Evolutionary conservation across 805 yeast genomes (phyloP), one percentile per base, ranked within the genome.

Genomic region (Yamadazyma insecticola): DNA sequence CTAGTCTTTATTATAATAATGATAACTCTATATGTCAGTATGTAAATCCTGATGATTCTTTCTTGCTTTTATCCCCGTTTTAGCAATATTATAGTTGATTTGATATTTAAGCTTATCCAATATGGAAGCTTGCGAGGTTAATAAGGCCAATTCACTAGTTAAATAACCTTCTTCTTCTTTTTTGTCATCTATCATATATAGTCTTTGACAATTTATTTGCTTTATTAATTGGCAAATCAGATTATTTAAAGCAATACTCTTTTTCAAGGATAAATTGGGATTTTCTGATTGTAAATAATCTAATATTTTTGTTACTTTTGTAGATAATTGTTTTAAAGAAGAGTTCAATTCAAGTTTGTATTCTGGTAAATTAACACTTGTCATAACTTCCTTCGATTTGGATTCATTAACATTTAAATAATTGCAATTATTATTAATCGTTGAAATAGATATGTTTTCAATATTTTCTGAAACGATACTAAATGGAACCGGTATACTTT

Each of bases 371-470:
- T 32, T 26, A 27, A 22, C 31, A 4, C 14, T 6, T 6, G 16
- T 20, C 10, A 13, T 16, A 5, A 23, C 25, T 14, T 20, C 30
- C 5, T 18, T 27, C 6, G 20, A 5, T 13, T 31, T 30, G 18
- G 7, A 18, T 2, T 30, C 29, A n/a, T 22, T 30, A 10, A 28
- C n/a, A 12, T 29, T 23, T 10, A 44, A 42, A 24, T 59, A 59
- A n/a, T 47, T 31, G 23, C 43, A 47, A 33, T 57, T 44, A 24
- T 57, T 53, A 11, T 38, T 43, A 7, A 60, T 42, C 4, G 69
- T 59, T 5, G 50, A 44, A 1, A 63, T 45, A 1, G 67, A 56
- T 6, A 55, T 53, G 15, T 40, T 44, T 31, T 64, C 70, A 3
- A 57, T 44, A 19, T 55, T 60, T 18, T 49, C 53, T 2, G 60